phyloP scores from a whole-genome alignment of 2,329 filamentous ascomycete species.

The Nannizziopsis arthrosporioides region DNA sequence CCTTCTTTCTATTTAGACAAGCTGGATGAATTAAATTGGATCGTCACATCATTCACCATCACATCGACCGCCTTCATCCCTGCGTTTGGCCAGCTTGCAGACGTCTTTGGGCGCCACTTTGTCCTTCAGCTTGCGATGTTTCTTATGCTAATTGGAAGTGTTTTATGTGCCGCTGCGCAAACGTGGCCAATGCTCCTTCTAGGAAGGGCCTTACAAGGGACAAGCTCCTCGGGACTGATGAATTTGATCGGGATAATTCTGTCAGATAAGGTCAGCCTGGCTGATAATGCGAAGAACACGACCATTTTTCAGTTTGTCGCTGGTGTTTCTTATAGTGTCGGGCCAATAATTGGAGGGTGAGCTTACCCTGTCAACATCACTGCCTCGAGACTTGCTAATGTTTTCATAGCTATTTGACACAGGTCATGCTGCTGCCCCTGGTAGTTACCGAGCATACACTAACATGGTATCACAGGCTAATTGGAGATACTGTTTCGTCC shows the following conservation, averaged over 20 bases:
- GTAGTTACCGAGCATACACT: background rate
- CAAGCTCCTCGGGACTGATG: conserved; percentile 50
- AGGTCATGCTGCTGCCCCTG: conserved; percentile 17
- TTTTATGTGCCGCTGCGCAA: conserved; percentile 48
- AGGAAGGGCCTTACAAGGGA: conserved; percentile 52
- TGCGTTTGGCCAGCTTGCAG: conserved; percentile 52
- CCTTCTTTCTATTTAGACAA: conserved; percentile 30
- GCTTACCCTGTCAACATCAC: conserved; percentile 10
- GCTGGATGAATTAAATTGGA: conserved; percentile 53
- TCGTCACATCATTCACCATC: conserved; percentile 57
- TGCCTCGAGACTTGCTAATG: conserved; percentile 1
- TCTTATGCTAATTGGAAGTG: conserved; percentile 48
- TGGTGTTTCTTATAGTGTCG: conserved; percentile 49
- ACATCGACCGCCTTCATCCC: conserved; percentile 57
- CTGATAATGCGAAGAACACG: conserved; percentile 52
- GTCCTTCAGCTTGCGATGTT: conserved; percentile 47
- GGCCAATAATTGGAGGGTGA: conserved; percentile 49
- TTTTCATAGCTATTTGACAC: conserved; percentile 22
- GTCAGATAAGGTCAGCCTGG: conserved; percentile 50
- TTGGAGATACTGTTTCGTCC: conserved; percentile 58
- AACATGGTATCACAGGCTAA: conserved; percentile 41
- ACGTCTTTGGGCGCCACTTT: conserved; percentile 53
- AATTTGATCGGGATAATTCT: conserved; percentile 53
- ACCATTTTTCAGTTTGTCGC: conserved; percentile 50
- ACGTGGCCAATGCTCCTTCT: conserved; percentile 50